Base-by-base conservation (phyloP, 2,329 filamentous ascomycete genomes). In the Aspergillus persii region DNA sequence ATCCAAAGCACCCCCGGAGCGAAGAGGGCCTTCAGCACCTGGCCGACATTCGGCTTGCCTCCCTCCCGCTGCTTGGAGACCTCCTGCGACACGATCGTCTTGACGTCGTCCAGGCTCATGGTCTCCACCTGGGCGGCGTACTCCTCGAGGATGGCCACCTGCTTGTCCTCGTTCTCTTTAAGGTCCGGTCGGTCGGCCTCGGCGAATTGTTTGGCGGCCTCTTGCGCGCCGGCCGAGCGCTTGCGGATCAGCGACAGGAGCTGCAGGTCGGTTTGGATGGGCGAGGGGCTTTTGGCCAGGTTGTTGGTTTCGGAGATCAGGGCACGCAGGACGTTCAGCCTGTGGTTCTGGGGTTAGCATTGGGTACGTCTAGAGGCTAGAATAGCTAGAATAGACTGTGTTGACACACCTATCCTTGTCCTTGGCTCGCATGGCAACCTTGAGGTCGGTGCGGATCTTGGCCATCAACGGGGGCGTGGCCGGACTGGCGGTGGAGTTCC, bases 301-400 rank as follows among this genome's bases (percentile, higher is more conserved):
- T 81, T 80, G 67, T 80, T 81, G 63, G 76, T 77, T 62, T 82
- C 80, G 52, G 80, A 77, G 56, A 82, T 80, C 59, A 82, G 68
- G 50, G 77, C 75, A 39, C 80, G 79, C 18, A 82, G 71, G 41
- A 81, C 80, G 63, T 80, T 79, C 30, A 81, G 68, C 63, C 80
- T 81, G 15, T 5, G n/a, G 8, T 52, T 11, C 12, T 26, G 8
- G 7, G 29, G 18, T 26, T 53, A 31, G 36, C 54, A 15, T 57
- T 29, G 4, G 23, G 4, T 57, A n/a, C n/a, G 49, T n/a, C 6
- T 12, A 31, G 1, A 30, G 31, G 33, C 15, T 6, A 27, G 46
- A 5, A 27, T 18, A 57, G 23, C 23, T 15, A 12, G 8, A 36
- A 11, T 8, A 23, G 18, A 23, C 18, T 23, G 18, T 23, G 18